Conservation (phyloP, 1,284 basidiomycete genomes). For the Meripilus lineatus region DNA sequence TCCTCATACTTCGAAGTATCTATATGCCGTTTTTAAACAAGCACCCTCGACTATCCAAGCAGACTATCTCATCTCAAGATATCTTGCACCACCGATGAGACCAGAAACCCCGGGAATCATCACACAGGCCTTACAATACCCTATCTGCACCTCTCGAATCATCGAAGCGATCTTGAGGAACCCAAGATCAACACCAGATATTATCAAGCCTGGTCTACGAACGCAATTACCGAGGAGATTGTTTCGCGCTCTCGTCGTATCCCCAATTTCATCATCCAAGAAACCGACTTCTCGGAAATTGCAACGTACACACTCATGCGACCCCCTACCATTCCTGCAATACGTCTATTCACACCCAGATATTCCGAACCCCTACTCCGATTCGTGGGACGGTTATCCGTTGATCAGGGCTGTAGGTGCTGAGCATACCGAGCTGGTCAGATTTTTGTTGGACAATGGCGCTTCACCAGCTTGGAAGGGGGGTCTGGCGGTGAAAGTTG, state of each 20-base stretch:
- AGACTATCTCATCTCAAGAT: constrained; percentile 49
- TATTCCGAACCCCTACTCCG: constrained; percentile 39
- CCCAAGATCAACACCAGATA: constrained; percentile 12
- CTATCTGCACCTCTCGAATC: constrained; percentile 54
- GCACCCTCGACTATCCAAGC: constrained; percentile 52
- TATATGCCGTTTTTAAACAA: constrained; percentile 47
- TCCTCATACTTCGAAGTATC: constrained; percentile 47
- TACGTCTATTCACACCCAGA: constrained; percentile 44
- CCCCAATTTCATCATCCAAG: constrained; percentile 26
- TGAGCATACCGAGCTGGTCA: constrained; percentile 56
- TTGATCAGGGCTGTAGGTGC: constrained; percentile 72
- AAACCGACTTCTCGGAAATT: constrained; percentile 1
- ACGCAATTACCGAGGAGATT: constrained; percentile 55
- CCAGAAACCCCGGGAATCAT: constrained; percentile 26
- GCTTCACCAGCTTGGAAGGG: constrained; percentile 63
- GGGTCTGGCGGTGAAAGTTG: constrained; percentile 65
- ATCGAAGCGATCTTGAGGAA: constrained; percentile 44
- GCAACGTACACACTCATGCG: constrained; percentile 27
- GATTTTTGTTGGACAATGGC: constrained; percentile 64
- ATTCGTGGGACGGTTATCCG: constrained; percentile 73
- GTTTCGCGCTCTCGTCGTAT: constrained; percentile 56
- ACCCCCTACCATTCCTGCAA: constrained; percentile 58
- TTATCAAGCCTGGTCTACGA: background rate
- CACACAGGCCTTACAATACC: constrained; percentile 55
- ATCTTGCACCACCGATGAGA: too few relatives aligned